Evolutionary conservation across 805 yeast genomes (phyloP), one percentile per base, ranked within the genome.

Genomic region (Candida yuanshanica): DNA sequence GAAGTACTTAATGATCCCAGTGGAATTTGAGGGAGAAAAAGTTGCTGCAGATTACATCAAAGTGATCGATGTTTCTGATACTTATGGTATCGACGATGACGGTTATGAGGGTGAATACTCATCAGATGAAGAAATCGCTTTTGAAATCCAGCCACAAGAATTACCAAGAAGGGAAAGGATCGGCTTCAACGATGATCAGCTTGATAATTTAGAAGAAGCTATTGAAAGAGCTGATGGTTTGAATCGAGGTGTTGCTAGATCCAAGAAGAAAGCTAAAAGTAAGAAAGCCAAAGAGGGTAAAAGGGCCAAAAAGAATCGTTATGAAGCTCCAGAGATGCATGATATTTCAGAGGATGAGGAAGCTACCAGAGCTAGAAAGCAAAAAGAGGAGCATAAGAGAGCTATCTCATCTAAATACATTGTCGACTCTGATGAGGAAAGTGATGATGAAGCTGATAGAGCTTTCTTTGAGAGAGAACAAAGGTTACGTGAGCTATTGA

Each of bases 371-470:
- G 24, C 20, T 26, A 39, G 33, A 18, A 33, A 8, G 22, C 25
- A 16, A 27, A 31, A n/a, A 18, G 20, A n/a, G 20, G 17, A 7
- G 24, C 18, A 23, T 18, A 29, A 14, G 39, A 49, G 14, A 7
- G 21, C 16, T 38, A 66, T 72, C 34, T 81, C 88, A 1, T 62
- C 80, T 4, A 79, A 73, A 41, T 73, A 61, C 48, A 72, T 82
- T 35, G 65, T 65, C 38, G 81, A 74, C 39, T 78, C 85, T 2
- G 88, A 81, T 53, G 85, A 80, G 51, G 80, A 72, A 10, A 68
- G 75, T 5, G 86, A 80, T 51, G 77, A 68, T 12, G 86, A 78
- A 36, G 65, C 66, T 32, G 76, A 71, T 38, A 55, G 52, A 3
- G 68, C 51, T 23, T 82, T 82, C 53, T 82, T 74, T 53, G 78